These are phyloP conservation scores for Fragaria nilgerrensis DNA, from an alignment of 306 rosid genomes.

Conservation along the genomic window DNA sequence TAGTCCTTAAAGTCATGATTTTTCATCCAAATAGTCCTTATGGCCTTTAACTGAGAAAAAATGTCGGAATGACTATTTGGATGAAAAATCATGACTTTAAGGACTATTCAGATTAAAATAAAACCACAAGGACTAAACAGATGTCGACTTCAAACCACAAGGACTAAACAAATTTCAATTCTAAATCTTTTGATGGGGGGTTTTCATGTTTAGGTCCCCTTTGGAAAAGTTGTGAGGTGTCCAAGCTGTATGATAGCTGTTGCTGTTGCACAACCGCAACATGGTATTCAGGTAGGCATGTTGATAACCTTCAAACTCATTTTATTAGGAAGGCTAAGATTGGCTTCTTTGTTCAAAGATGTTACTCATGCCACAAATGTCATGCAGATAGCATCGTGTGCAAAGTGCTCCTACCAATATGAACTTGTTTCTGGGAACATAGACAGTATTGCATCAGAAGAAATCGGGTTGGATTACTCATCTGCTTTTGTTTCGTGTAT, in stretches of 20 bases:
- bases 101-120: too few relatives aligned
- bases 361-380: conserved; percentile 12
- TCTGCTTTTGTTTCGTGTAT: conserved; percentile 12
- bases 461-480: conserved; percentile 72
- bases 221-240: conserved; percentile 91
- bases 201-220: conserved; percentile 61
- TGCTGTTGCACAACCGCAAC: conserved; percentile 94
- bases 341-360: neutral
- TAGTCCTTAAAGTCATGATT: too few relatives aligned
- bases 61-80: too few relatives aligned
- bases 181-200: conserved; percentile 1
- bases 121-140: too few relatives aligned
- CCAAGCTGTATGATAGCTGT: conserved; percentile 84
- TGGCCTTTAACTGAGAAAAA: too few relatives aligned
- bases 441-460: conserved; percentile 79
- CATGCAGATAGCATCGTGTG: conserved; percentile 89
- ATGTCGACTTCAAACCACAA: too few relatives aligned
- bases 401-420: conserved; percentile 86
- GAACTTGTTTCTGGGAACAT: conserved; percentile 89
- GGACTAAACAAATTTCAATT: too few relatives aligned
- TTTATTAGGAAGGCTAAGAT: neutral
- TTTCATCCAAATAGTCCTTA: too few relatives aligned
- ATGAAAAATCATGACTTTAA: too few relatives aligned
- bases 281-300: conserved; percentile 81
- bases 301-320: neutral